Evolutionary conservation across 192 early-diverging fungal genomes (phyloP), one percentile per base, ranked within the genome.

Genomic region (Chytriomyces confervae): DNA sequence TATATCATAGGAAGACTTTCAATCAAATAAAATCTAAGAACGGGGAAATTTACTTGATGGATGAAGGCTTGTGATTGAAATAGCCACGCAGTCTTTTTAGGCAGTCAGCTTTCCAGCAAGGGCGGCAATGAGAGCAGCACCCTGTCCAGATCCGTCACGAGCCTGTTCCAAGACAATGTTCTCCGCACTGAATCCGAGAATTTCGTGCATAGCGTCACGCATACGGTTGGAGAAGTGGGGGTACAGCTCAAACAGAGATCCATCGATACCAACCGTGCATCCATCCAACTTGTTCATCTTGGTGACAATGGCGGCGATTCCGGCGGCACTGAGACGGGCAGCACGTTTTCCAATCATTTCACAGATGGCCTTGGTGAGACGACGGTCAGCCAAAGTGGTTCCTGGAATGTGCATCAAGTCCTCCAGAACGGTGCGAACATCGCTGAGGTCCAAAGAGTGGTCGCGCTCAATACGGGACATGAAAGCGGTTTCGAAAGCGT

Each of bases 161-260:
- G 86, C 79, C 84, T 91, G 82, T 91, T 87, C 89, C 46, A 95
- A 66, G 67, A 91, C 87, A 77, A 94, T 89, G 69, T 92, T 91
- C 13, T 85, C 83, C 43, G 84, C 84, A 48, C 65, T 79, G 67
- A 89, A 78, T 46, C 93, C 95, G 65, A 96, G 85, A 81, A 95
- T 88, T 50, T 92, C 88, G 43, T 86, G 82, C 47, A 96, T 79
- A 61, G 93, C 91, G 66, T 90, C 87, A 60, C 90, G 86, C 82
- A 98, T 89, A 72, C 91, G 86, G 61, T 91, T 85, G 62, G 93
- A 89, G 84, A 94, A 95, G 80, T 91, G 87, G 13, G 95, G 93
- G 83, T 95, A 98, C 72, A 92, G 91, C 82, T 97, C 92, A 83
- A 94, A 98, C 51, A 95, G 87, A 46, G 92, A 93, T 29, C 97